Base-by-base conservation (phyloP, 1,139 yeast species). In the Diutina neorugosa region DNA sequence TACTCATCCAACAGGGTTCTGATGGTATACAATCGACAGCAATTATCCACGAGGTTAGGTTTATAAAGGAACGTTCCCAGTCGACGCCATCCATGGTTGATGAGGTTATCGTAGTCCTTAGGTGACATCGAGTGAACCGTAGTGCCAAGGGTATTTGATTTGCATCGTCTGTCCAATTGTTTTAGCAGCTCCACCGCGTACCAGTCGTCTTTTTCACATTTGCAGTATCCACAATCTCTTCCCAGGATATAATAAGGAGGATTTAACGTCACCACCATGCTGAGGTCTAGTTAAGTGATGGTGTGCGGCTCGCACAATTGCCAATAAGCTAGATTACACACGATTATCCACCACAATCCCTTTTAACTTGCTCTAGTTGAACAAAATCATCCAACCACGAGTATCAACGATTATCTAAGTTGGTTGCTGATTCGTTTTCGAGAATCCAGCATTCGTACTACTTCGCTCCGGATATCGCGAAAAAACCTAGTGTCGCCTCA, bases 11-110 rank as follows among this genome's bases (percentile, higher is more conserved):
- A 66, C 44, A 70, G 73, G 0, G 96, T 82, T 53, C 97, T 67
- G 31, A 90, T 87, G 0, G 96, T 86, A 63, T 81, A 88, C 63
- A 82, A 75, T n/a, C 93, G 76, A 62, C 98, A 91, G 63, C 98
- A 91, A 46, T 80, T 80, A 41, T 89, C 66, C 40, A 84, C 63
- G 57, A 81, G 66, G 64, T 91, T 96, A 0, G 87, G 82, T 61
- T 84, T 85, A 63, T 90, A 90, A 6, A 88, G 60, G 58, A 81
- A 86, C 1, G 65, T 63, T 0, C 97, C 97, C 37, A 94, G 84
- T 53, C 98, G 69, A 63, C 96, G 78, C 63, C 78, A 89, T 1
- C 96, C 96, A 59, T 74, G 69, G 60, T 87, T 84, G 57, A 90
- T 78, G 57, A 86, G 64, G 40, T 62, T 63, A 59, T 86, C 91